Evolutionary conservation across 805 yeast species (phyloP).

Genomic region (Metschnikowia baotianmanensis): DNA sequence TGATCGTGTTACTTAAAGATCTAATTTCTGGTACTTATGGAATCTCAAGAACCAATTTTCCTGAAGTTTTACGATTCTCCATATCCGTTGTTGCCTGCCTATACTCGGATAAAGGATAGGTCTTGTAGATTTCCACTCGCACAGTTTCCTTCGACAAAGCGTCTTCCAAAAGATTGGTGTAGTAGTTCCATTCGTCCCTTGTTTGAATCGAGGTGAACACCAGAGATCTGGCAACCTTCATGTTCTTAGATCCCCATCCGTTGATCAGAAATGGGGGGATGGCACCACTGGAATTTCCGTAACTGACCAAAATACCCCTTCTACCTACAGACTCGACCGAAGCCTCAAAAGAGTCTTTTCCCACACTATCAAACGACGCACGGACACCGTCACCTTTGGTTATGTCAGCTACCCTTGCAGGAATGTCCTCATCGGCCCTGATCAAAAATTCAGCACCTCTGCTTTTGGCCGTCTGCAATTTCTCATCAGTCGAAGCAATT

Average conservation of each 20-base stretch:
- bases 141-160: constrained; percentile 9
- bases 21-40: constrained; percentile 11
- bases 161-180: constrained; percentile 45
- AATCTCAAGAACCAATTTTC: constrained; percentile 65
- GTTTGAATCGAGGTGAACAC: constrained; percentile 49
- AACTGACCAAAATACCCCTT: constrained; percentile 73
- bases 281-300: constrained; percentile 83
- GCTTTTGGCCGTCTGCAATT: constrained; percentile 59
- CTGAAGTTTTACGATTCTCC: constrained; percentile 66
- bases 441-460: constrained; percentile 78
- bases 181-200: constrained; percentile 54
- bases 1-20: neutral
- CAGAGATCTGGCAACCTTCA: constrained; percentile 65
- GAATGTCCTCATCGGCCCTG: constrained; percentile 58
- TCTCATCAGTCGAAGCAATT: constrained; percentile 74
- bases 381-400: too few species aligned
- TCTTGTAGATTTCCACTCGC: constrained; percentile 46
- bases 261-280: constrained; percentile 62
- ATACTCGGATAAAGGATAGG: constrained; percentile 63
- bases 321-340: constrained; percentile 60
- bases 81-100: constrained; percentile 40
- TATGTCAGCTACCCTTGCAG: too few species aligned
- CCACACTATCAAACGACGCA: too few species aligned
- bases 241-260: constrained; percentile 57
- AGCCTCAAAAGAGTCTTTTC: too few species aligned